Evolutionary conservation across 225 moss, liverwort and hornwort species (phyloP), one percentile per base, ranked within the genome.

Genomic region (Sphagnum contortum): DNA sequence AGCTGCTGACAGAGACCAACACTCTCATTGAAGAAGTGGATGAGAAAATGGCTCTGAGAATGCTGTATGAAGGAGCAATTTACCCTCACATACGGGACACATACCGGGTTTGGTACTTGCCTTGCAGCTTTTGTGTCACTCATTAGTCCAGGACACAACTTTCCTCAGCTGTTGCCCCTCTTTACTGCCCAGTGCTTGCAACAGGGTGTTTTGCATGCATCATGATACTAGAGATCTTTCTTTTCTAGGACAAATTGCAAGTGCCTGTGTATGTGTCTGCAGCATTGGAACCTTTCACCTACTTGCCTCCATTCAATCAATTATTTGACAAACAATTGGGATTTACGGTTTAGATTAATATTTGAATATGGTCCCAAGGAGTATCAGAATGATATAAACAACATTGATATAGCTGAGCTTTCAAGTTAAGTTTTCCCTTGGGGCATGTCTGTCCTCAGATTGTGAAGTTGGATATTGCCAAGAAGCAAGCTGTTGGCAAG

Each of bases 1-100:
- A 86, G 85, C 72, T 86, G 11, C 12, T 82, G 68, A 69, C 81
- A 73, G 79, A 76, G 66, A 57, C 73, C 54, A 76, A 80, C 66
- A 71, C 74, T 14, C 11, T 86, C 57, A 66, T 86, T 59, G 85
- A 86, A 70, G 82, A 86, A 79, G 74, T 86, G 64, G 85, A 86
- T 45, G 76, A 79, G 60, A 86, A 81, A 72, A 79, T 81, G 85
- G 85, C 85, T 55, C 55, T 79, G 63, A 79, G 85, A 63, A 79
- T 81, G 85, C 72, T 86, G 49, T 82, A 82, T 70, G 79, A 81
- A 66, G 85, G 85, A 64, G 85, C 85, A 73, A 86, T 86, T 48
- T 86, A 86, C 44, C 76, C 76, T 69, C 85, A 86, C 65, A 75
- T 78, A 61, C 81, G 82, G 74, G 85, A 86, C 55, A 81, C 81